A percentile compares a stretch with the other conserved stretches of the same genome.
Evolutionary conservation across 2,329 filamentous ascomycete species (phyloP).

Genomic region (Plenodomus tracheiphilus): DNA sequence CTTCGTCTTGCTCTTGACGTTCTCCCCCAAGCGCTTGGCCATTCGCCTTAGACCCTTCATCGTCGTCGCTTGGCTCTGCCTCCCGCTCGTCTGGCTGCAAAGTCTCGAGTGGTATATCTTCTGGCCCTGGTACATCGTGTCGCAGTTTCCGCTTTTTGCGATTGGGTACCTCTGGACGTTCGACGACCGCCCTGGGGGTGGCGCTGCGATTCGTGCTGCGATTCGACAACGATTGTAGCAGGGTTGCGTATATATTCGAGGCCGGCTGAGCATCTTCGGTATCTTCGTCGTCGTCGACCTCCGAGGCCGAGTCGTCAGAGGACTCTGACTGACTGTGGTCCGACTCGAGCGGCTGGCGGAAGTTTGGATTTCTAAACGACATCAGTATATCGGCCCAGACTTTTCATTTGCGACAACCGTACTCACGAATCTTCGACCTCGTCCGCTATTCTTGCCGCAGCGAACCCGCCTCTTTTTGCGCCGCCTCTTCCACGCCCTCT

Average conservation of each 20-base stretch:
- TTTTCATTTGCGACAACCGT: slow-evolving; percentile 7
- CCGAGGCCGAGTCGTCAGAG: slow-evolving; percentile 26
- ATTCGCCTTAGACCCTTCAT: neutral
- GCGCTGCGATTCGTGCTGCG: slow-evolving; percentile 41
- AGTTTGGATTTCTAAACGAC: slow-evolving; percentile 6
- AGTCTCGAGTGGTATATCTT: neutral
- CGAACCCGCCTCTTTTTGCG: slow-evolving; percentile 31
- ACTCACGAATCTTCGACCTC: slow-evolving; percentile 37
- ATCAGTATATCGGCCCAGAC: neutral
- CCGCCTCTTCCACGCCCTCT: slow-evolving; percentile 4
- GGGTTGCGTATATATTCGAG: slow-evolving; percentile 56
- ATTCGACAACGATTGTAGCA: slow-evolving; percentile 60
- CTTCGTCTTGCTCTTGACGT: neutral
- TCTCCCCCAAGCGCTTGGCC: neutral
- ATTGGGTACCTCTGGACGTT: slow-evolving; percentile 46
- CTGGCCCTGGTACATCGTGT: slow-evolving; percentile 7
- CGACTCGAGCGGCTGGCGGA: slow-evolving; percentile 22
- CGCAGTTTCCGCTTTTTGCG: slow-evolving; percentile 59
- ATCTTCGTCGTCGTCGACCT: slow-evolving; percentile 30
- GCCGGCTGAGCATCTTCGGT: slow-evolving; percentile 28
- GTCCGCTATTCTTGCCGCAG: slow-evolving; percentile 32
- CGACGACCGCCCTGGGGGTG: slow-evolving; percentile 14
- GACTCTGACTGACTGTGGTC: slow-evolving; percentile 20
- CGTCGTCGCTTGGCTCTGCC: neutral
- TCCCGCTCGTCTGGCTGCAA: slow-evolving; percentile 3